Base-by-base conservation (phyloP, 2,329 filamentous ascomycete genomes). In the Arthroderma sp. region DNA sequence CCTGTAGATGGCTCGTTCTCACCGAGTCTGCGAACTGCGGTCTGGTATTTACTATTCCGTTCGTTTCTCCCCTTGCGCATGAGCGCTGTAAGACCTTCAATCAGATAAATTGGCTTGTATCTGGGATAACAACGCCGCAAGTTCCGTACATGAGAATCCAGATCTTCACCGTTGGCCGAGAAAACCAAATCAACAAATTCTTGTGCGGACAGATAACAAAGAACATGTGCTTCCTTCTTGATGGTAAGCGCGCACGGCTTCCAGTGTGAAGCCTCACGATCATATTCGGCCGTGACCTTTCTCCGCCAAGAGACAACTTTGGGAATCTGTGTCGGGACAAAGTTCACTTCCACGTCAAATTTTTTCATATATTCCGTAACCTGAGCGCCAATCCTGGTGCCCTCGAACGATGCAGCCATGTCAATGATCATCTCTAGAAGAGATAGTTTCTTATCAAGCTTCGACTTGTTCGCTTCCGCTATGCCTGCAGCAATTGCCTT, bases 401-500 rank as follows among this genome's bases (percentile, higher is more conserved):
- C 61, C 22, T 72, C 62, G 1, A 89, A 63, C 1, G 70, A 72
- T 0, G 64, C 62, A 0, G 83, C 74, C 27, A 89, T 66, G 53
- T 85, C 76, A 1, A 86, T 71, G 42, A 89, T 80, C 83, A 91
- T 89, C 59, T 91, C 83, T 0, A 73, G 73, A 0, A 78, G 75
- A 0, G 83, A 82, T 0, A 79, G 66, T 53, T 84, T 86, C 64
- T 85, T 86, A 63, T 86, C 79, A 0, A 76, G 78, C 42, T 78
- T 77, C 6, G 80, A 64, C 55, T 82, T 86, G 62, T 89, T 89
- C 36, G 79, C 82, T 50, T 84, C 78, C 3, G 77, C 77, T 22
- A 88, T 64, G 5, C 84, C 81, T 5, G 76, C 74, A 7, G 75
- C 77, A 3, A 69, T 68, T 50, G 80, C 73, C 54, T 81, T 85